phyloP scores from a whole-genome alignment of 176 grass and related monocot species.

The Musa troglodytarum region DNA sequence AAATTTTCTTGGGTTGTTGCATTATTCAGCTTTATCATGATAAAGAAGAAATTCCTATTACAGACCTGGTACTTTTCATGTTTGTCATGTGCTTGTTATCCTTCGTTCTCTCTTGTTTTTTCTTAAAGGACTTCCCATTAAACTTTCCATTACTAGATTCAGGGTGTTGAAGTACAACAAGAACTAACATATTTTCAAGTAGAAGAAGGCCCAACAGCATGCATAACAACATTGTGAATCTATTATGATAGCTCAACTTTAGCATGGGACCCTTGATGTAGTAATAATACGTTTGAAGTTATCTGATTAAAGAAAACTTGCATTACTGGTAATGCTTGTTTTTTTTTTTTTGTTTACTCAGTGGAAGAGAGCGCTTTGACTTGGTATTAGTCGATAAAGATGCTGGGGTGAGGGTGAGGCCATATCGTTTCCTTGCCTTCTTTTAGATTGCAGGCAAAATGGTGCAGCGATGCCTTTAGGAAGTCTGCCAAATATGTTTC shows the following conservation, averaged over 20 bases:
- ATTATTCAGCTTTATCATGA: not conserved
- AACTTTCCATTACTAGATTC: not conserved
- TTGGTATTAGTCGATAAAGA: constrained; percentile 74
- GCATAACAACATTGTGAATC: not conserved
- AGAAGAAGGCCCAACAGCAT: not conserved
- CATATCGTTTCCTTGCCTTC: constrained; percentile 29
- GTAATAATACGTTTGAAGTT: too few relatives aligned
- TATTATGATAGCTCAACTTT: not conserved
- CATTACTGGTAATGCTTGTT: constrained; percentile 5
- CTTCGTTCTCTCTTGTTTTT: too few relatives aligned
- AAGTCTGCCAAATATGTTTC: constrained; percentile 49
- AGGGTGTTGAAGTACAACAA: not conserved
- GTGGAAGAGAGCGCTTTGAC: constrained; percentile 32
- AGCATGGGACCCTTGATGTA: too few relatives aligned
- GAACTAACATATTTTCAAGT: not conserved
- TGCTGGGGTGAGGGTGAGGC: constrained; percentile 50
- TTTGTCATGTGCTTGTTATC: not conserved
- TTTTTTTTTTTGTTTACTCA: constrained; percentile 1
- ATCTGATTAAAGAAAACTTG: too few relatives aligned
- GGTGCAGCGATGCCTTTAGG: constrained; percentile 31
- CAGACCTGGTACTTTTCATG: not conserved
- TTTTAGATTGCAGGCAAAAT: constrained; percentile 37
- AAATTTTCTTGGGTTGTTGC: constrained; percentile 31
- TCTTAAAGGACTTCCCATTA: not conserved
- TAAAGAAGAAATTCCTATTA: not conserved